phyloP scores from a whole-genome alignment of 805 yeast genomes.

The Maudiozyma saulgeensis region DNA sequence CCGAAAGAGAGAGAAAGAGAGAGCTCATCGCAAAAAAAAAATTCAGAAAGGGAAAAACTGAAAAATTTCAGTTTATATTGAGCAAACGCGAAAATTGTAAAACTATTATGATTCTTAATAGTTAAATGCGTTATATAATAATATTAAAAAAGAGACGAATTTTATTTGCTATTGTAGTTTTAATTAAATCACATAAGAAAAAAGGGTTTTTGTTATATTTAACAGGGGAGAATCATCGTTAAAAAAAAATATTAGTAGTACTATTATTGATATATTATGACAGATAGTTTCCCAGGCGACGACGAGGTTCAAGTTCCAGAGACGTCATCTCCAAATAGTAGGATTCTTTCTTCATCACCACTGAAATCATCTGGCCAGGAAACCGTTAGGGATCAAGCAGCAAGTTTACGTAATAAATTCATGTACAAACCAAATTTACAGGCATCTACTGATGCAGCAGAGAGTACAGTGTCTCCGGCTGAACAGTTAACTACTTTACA shows the following conservation, averaged over 20 bases:
- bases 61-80: not conserved
- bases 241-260: too few species aligned
- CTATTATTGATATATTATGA: not conserved
- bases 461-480: not conserved
- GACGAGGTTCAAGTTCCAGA: conserved; percentile 41
- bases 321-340: conserved; percentile 34
- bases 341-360: conserved; percentile 24
- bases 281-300: conserved; percentile 5
- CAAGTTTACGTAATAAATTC: conserved; percentile 34
- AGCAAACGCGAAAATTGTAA: not conserved
- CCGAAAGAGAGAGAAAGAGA: not conserved
- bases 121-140: too few species aligned
- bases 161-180: too few species aligned
- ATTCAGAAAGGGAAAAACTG: not conserved
- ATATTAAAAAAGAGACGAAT: too few species aligned
- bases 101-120: too few species aligned
- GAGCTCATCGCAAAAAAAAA: not conserved
- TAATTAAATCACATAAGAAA: too few species aligned
- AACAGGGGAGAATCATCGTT: too few species aligned
- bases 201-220: too few species aligned
- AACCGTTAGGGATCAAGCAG: not conserved
- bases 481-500: conserved; percentile 12
- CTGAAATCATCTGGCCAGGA: conserved; percentile 9
- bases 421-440: conserved; percentile 28
- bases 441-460: not conserved